A percentile compares a stretch with the other conserved stretches of the same genome.
phyloP scores from a whole-genome alignment of 2,329 filamentous ascomycete species.

The Thermomyces lanuginosus region DNA sequence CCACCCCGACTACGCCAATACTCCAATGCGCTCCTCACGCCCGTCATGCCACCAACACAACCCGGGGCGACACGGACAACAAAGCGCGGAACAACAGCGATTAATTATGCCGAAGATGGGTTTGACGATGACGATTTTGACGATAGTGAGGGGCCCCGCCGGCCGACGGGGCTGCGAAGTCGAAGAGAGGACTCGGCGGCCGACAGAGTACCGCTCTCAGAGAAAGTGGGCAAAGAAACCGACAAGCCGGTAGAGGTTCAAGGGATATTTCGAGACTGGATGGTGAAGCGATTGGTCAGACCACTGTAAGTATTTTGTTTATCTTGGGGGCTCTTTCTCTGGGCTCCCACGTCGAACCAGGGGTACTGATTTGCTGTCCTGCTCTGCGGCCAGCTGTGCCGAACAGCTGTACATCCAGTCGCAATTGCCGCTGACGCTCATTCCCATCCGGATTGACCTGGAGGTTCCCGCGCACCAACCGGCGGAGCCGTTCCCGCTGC shows the following conservation, averaged over 20 bases:
- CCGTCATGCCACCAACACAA: constrained; percentile 56
- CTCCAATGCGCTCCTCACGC: constrained; percentile 79
- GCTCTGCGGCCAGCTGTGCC: constrained; percentile 27
- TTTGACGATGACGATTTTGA: constrained; percentile 58
- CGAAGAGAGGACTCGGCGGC: constrained; percentile 57
- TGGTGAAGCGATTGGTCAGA: constrained; percentile 49
- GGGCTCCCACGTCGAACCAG: constrained; percentile 3
- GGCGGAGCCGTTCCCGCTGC: constrained; percentile 31
- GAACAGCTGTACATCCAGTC: constrained; percentile 49
- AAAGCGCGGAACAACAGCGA: constrained; percentile 87
- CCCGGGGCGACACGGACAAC: constrained; percentile 65
- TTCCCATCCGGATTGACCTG: constrained; percentile 91
- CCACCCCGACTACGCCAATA: constrained; percentile 79
- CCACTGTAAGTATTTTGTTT: constrained; percentile 28
- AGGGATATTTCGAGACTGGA: constrained; percentile 90
- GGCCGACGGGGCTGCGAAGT: constrained; percentile 67
- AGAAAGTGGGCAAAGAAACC: constrained; percentile 73
- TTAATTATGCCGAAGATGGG: constrained; percentile 96
- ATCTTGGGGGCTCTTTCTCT: background rate
- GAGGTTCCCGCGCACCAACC: constrained; percentile 59
- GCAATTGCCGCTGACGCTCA: constrained; percentile 69
- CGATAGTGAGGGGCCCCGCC: constrained; percentile 49
- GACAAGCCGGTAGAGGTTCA: constrained; percentile 64
- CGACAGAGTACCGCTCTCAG: constrained; percentile 47
- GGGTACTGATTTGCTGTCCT: constrained; percentile 9